Evolutionary conservation across 2,329 filamentous ascomycete species (phyloP).

Genomic region (Aspergillus bombycis): DNA sequence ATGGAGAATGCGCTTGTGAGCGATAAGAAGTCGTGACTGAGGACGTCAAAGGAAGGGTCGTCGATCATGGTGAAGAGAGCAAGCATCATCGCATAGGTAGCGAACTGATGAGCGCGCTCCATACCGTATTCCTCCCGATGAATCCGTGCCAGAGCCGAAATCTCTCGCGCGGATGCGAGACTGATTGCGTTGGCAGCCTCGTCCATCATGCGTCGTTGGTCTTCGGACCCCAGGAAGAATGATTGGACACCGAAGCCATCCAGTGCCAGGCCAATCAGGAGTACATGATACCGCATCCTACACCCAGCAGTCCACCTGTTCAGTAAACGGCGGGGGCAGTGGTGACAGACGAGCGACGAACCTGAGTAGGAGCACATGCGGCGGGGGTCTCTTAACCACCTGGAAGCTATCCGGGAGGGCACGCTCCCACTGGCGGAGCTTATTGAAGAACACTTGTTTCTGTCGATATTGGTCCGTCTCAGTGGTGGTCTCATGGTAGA

Average conservation of each 20-base stretch:
- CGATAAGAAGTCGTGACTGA: conserved; percentile 38
- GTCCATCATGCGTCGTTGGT: conserved; percentile 1
- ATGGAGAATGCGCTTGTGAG: conserved; percentile 34
- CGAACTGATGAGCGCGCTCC: conserved; percentile 39
- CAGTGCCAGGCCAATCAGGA: conserved; percentile 30
- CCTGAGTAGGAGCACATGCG: conserved; percentile 22
- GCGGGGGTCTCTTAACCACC: conserved; percentile 4
- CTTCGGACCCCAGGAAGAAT: conserved; percentile 1
- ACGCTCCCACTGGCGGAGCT: conserved; percentile 18
- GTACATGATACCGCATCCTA: conserved; percentile 32
- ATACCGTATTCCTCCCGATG: conserved; percentile 30
- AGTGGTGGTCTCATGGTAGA: background rate
- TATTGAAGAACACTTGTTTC: conserved; percentile 18
- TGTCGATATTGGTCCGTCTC: background rate
- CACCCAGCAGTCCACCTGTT: background rate
- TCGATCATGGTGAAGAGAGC: conserved; percentile 41
- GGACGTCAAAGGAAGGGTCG: conserved; percentile 32
- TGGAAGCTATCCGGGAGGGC: conserved; percentile 13
- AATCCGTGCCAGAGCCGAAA: conserved; percentile 24
- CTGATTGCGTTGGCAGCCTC: conserved; percentile 15
- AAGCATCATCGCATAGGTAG: conserved; percentile 43
- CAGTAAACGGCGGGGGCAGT: background rate
- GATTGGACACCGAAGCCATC: conserved; percentile 19
- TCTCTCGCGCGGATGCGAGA: conserved; percentile 24
- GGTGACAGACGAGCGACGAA: conserved; percentile 1